A percentile compares a stretch with the other conserved stretches of the same genome.
Conservation (phyloP, 331 rosid species). For the Erythrophleum ivorense region DNA sequence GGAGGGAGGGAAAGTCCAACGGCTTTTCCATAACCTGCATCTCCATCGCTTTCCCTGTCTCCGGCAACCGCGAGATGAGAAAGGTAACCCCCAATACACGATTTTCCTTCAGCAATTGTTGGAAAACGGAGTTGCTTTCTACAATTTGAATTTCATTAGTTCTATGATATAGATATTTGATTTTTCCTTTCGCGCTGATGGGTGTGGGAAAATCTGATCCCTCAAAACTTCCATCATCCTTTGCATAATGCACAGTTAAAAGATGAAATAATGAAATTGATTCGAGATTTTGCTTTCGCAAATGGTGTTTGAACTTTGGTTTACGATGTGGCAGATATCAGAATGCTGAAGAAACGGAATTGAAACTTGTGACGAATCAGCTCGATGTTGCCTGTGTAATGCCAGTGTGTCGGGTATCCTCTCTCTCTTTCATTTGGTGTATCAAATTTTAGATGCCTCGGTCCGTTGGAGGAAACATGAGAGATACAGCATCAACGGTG, state of each 20-base stretch:
- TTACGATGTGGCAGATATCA: slow-evolving; percentile 3
- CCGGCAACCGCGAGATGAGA: slow-evolving; percentile 38
- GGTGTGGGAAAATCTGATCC: neutral
- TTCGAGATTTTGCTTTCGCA: neutral
- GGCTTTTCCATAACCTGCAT: slow-evolving; percentile 33
- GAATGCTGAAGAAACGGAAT: slow-evolving; percentile 26
- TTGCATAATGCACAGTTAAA: neutral
- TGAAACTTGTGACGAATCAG: neutral
- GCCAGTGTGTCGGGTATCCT: neutral
- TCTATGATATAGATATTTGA: neutral
- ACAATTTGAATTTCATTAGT: neutral
- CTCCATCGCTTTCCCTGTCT: slow-evolving; percentile 41
- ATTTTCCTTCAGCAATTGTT: neutral
- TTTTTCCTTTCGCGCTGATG: neutral
- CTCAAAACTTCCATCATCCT: neutral
- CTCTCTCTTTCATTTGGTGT: slow-evolving; percentile 1
- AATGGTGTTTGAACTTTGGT: neutral
- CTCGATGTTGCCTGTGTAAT: neutral
- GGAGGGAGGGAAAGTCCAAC: slow-evolving; percentile 34
- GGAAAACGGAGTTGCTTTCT: neutral
- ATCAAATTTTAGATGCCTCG: neutral
- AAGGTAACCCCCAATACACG: slow-evolving; percentile 23
- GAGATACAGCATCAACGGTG: slow-evolving; percentile 30
- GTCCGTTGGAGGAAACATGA: slow-evolving; percentile 7
- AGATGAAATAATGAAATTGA: neutral